Percentiles rank a stretch among this genome's conserved stretches.
Evolutionary conservation across 345 rosid genomes (phyloP).

Genomic region (Cardamine chenopodiifolia): DNA sequence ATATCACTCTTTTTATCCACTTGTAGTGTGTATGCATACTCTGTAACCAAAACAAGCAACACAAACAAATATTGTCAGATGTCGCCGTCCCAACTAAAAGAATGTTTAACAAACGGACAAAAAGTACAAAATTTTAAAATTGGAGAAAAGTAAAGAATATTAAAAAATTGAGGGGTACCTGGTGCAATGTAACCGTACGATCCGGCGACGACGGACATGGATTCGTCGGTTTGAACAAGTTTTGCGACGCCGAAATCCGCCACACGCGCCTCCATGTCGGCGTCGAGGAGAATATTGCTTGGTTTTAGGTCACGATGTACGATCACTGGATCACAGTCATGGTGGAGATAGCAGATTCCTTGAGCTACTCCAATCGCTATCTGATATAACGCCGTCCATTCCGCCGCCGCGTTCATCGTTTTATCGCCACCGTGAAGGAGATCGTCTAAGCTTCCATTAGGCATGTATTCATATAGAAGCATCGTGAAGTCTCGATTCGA

Average conservation of each 20-base stretch:
- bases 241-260: constrained; percentile 99
- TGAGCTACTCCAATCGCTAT: constrained; percentile 98
- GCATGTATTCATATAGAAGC: constrained; percentile 97
- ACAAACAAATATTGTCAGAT: constrained; percentile 7
- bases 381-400: constrained; percentile 82
- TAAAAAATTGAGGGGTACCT: constrained; percentile 48
- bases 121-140: neutral
- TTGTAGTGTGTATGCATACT: constrained; percentile 90
- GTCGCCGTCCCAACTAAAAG: constrained; percentile 34
- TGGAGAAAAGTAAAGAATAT: neutral
- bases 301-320: constrained; percentile 98
- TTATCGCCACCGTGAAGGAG: constrained; percentile 77
- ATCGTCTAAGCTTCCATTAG: constrained; percentile 85
- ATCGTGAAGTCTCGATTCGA: constrained; percentile 89
- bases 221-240: constrained; percentile 81
- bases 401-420: constrained; percentile 64
- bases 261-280: constrained; percentile 95
- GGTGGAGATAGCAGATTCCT: constrained; percentile 98
- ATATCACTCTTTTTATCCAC: constrained; percentile 98
- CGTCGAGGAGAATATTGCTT: constrained; percentile 81
- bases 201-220: constrained; percentile 99
- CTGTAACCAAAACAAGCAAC: constrained; percentile 45
- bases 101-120: constrained; percentile 22
- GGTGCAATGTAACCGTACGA: constrained; percentile 99
- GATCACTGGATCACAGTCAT: constrained; percentile 94